These are phyloP conservation scores for Cydonia oblonga DNA, from an alignment of 331 rosid species.

Conservation along the genomic window DNA sequence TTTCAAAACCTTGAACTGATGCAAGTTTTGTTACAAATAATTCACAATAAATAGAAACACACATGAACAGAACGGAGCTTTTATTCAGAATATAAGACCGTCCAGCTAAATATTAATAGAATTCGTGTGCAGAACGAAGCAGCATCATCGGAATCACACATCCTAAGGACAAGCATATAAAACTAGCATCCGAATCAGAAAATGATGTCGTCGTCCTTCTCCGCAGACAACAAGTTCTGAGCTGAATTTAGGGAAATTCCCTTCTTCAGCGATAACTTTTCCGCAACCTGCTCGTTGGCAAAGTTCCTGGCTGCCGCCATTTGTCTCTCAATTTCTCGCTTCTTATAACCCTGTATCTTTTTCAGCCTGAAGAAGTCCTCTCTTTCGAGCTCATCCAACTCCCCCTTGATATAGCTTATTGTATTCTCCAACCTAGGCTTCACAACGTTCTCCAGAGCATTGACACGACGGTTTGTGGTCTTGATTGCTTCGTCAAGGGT, in stretches of 20 bases:
- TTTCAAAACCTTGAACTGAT: constrained; percentile 1
- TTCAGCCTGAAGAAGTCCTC: constrained; percentile 95
- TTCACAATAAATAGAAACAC: constrained; percentile 30
- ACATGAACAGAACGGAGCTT: constrained; percentile 13
- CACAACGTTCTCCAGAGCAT: constrained; percentile 88
- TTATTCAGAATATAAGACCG: constrained; percentile 35
- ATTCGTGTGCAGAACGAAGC: constrained; percentile 11
- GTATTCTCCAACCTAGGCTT: constrained; percentile 89
- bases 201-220: constrained; percentile 71
- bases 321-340: constrained; percentile 71
- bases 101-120: constrained; percentile 20
- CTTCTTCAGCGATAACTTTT: constrained; percentile 36
- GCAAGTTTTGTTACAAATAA: constrained; percentile 21
- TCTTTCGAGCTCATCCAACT: constrained; percentile 90
- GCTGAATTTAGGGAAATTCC: constrained; percentile 49
- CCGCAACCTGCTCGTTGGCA: constrained; percentile 47
- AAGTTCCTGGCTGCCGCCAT: constrained; percentile 25
- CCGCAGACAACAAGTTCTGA: constrained; percentile 57
- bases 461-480: constrained; percentile 88
- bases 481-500: constrained; percentile 94
- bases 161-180: constrained; percentile 9
- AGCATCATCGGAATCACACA: constrained; percentile 8
- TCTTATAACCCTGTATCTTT: constrained; percentile 88
- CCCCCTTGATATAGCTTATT: constrained; percentile 76
- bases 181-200: constrained; percentile 40